Base-by-base conservation (phyloP, 805 yeast species). In the Novakomyces olei region DNA sequence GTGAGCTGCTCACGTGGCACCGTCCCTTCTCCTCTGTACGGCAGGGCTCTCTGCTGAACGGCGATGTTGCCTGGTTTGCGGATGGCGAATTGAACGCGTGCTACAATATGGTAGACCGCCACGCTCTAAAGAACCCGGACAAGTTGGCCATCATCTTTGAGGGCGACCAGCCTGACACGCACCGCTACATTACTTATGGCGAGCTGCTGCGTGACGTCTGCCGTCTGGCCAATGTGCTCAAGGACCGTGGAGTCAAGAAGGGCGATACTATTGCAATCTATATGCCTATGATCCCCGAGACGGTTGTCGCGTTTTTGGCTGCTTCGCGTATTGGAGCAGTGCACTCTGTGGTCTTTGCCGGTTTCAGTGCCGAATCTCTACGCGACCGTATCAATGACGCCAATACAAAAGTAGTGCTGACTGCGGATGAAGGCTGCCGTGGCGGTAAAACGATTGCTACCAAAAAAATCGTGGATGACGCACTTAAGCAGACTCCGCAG, bases 231-330 rank as follows among this genome's bases (percentile, higher is more conserved):
- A 83, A 76, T 44, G 74, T 79, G 27, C 65, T 88, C 51, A 60
- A 65, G 41, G 64, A 72, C 37, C 71, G 81, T 67, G 98, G 98
- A 36, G 85, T 85, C 44, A 60, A 64, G 44, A 78, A 79, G 55
- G 98, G 98, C 49, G 98, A 85, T 50, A 77, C 92, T 18, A 96
- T 85, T 37, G 96, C 95, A 32, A 77, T 85, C 37, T 85, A 85
- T 57, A 60, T 85, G 51, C 98, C 98, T 49, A 85, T 88, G 98
- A 83, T 83, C 39, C 92, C 96, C 32, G 93, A 83, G 58, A 94
- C 95, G 15, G 61, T 88, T 39, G 69, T 88, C 36, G 76, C 98
- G n/a, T 69, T 85, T 67, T 63, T 85, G 48, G 98, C 98, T 30
- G 72, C 81, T 48, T 77, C 72, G 23, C 72, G 98, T 60, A 59